Conservation (phyloP, 192 early-diverging fungal species). For the Linnemannia schmuckeri region DNA sequence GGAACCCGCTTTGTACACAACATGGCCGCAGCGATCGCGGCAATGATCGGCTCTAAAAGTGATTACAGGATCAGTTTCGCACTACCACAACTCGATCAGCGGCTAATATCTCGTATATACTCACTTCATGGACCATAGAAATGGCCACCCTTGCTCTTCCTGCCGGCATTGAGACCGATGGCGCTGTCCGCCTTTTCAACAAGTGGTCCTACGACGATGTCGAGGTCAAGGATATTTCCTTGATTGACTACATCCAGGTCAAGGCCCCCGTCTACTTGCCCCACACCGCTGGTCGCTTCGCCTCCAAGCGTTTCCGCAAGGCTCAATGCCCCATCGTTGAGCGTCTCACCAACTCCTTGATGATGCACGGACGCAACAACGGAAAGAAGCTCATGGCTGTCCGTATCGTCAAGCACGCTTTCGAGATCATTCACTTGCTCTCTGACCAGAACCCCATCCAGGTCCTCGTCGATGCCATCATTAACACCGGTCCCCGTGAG, state of each 20-base stretch:
- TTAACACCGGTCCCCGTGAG: constrained; percentile 99
- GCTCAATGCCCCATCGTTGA: constrained; percentile 99
- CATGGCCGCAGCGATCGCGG: background rate
- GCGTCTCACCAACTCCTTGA: constrained; percentile 98
- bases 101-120: background rate
- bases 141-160: constrained; percentile 70
- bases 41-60: background rate
- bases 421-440: constrained; percentile 98
- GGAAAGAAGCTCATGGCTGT: constrained; percentile 99
- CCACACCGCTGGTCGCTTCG: constrained; percentile 99
- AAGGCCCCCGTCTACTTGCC: constrained; percentile 94
- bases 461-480: constrained; percentile 97
- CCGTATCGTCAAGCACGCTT: constrained; percentile 99
- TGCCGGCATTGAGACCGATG: constrained; percentile 69
- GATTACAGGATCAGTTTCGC: background rate
- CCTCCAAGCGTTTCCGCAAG: constrained; percentile 97
- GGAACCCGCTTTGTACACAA: background rate
- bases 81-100: background rate
- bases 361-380: constrained; percentile 99
- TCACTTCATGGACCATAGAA: constrained; percentile 17
- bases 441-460: constrained; percentile 99
- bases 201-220: constrained; percentile 93
- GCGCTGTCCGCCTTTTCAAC: constrained; percentile 80
- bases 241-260: constrained; percentile 94
- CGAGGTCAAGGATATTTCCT: constrained; percentile 90